These are phyloP conservation scores for Podosphaera fusca DNA, from an alignment of 2,329 filamentous ascomycete genomes.

Conservation along the genomic window DNA sequence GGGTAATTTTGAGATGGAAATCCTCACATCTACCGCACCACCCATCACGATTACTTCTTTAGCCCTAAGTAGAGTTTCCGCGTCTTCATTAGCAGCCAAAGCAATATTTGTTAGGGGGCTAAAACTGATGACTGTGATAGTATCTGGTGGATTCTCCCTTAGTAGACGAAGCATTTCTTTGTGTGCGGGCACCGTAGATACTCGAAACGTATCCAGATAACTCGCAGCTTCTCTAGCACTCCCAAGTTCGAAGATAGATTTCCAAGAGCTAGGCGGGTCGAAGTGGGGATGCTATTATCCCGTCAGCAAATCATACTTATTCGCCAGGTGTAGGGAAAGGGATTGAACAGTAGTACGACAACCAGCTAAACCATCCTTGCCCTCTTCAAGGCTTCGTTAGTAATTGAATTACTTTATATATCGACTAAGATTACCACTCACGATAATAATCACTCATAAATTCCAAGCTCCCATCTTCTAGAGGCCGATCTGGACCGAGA, in stretches of 20 bases:
- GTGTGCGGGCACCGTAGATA: conserved; percentile 51
- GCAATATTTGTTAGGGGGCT: conserved; percentile 90
- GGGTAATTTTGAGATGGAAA: conserved; percentile 16
- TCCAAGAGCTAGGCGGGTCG: conserved; percentile 52
- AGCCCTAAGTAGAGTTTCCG: conserved; percentile 66
- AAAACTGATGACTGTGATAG: conserved; percentile 72
- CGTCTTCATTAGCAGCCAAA: conserved; percentile 66
- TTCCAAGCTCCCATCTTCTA: conserved; percentile 54
- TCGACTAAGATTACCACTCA: conserved; percentile 21
- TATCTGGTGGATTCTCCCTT: conserved; percentile 56
- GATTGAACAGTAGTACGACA: conserved; percentile 34
- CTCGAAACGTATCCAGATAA: conserved; percentile 38
- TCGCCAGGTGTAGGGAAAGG: not conserved
- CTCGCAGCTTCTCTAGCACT: conserved; percentile 13
- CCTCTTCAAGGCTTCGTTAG: conserved; percentile 27
- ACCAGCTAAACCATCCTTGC: conserved; percentile 51
- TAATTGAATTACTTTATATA: not conserved
- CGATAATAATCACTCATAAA: conserved; percentile 63
- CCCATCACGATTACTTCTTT: conserved; percentile 95
- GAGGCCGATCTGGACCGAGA: conserved; percentile 62
- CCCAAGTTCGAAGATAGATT: conserved; percentile 35
- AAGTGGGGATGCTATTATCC: conserved; percentile 41
- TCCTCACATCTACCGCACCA: conserved; percentile 43
- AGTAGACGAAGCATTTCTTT: conserved; percentile 78
- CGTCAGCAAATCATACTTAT: conserved; percentile 5